A percentile compares a stretch with the other conserved stretches of the same genome.
Conservation (phyloP, 345 rosid genomes). For the Cardamine occulta region DNA sequence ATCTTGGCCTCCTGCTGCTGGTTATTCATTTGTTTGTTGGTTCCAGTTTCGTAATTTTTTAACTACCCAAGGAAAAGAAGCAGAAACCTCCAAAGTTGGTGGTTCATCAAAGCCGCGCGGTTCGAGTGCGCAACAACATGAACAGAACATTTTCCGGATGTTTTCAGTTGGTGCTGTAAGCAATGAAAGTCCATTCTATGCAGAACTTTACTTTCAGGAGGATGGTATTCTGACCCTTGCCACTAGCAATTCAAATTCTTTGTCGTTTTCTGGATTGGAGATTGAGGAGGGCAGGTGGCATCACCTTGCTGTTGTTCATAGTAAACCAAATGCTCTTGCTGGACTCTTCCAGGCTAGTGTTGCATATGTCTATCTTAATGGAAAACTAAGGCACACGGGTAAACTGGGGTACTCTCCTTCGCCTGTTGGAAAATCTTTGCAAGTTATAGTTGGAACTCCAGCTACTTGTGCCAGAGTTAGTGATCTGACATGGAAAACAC, state of each 20-base stretch:
- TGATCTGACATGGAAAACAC: constrained; percentile 87
- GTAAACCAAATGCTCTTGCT: constrained; percentile 99
- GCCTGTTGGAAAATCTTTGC: constrained; percentile 91
- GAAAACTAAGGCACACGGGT: constrained; percentile 96
- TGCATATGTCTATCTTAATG: constrained; percentile 95
- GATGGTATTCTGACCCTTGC: constrained; percentile 95
- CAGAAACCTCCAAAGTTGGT: constrained; percentile 62
- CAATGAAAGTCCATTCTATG: constrained; percentile 73
- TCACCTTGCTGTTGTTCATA: constrained; percentile 99
- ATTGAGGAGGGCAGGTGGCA: constrained; percentile 98
- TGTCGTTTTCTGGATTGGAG: constrained; percentile 95
- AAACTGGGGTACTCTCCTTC: constrained; percentile 98
- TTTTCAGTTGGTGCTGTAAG: constrained; percentile 93
- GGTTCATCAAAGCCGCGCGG: constrained; percentile 55
- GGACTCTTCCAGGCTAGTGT: constrained; percentile 99
- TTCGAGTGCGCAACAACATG: constrained; percentile 60
- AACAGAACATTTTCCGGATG: constrained; percentile 67
- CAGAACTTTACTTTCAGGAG: constrained; percentile 93
- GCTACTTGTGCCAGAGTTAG: constrained; percentile 76
- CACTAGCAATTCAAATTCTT: constrained; percentile 84
- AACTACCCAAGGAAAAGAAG: constrained; percentile 67
- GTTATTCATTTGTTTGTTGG: constrained; percentile 99
- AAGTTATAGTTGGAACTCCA: constrained; percentile 94
- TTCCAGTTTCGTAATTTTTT: constrained; percentile 84
- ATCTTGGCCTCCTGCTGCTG: constrained; percentile 99